Conservation (phyloP, 331 rosid species). For the Acacia concinna region DNA sequence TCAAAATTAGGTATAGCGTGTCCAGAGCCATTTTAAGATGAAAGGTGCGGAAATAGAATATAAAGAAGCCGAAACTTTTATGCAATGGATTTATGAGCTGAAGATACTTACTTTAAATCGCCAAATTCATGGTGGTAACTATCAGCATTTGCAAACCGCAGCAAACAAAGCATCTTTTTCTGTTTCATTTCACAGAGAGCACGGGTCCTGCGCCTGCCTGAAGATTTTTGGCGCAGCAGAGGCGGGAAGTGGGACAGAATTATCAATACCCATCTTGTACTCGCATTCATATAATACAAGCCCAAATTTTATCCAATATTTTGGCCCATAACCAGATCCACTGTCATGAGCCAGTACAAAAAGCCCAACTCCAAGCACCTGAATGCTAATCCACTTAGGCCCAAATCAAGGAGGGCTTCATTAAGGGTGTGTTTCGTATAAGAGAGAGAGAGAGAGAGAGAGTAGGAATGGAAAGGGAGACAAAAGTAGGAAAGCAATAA, state of each 20-base stretch:
- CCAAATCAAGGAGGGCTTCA: not conserved
- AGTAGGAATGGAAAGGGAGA: not conserved
- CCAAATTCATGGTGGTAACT: not conserved
- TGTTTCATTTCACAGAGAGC: not conserved
- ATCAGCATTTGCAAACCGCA: conserved; percentile 13
- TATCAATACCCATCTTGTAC: not conserved
- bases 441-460: not conserved
- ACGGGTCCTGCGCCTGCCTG: not conserved
- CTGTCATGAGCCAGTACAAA: not conserved
- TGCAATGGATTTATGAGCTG: not conserved
- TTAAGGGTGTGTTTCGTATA: no score
- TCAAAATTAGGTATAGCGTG: not conserved
- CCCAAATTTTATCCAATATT: not conserved
- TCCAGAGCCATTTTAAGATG: not conserved
- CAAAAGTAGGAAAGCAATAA: not conserved
- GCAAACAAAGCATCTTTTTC: not conserved
- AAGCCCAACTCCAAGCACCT: not conserved
- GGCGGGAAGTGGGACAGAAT: not conserved
- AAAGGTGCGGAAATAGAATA: not conserved
- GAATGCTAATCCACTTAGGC: not conserved
- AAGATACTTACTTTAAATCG: not conserved
- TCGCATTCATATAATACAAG: not conserved
- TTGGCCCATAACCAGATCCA: not conserved
- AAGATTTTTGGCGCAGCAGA: not conserved
- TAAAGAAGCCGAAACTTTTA: not conserved